These are phyloP conservation scores for Pestalotiopsis sp. DNA, from an alignment of 2,329 filamentous ascomycete genomes.

Conservation along the genomic window DNA sequence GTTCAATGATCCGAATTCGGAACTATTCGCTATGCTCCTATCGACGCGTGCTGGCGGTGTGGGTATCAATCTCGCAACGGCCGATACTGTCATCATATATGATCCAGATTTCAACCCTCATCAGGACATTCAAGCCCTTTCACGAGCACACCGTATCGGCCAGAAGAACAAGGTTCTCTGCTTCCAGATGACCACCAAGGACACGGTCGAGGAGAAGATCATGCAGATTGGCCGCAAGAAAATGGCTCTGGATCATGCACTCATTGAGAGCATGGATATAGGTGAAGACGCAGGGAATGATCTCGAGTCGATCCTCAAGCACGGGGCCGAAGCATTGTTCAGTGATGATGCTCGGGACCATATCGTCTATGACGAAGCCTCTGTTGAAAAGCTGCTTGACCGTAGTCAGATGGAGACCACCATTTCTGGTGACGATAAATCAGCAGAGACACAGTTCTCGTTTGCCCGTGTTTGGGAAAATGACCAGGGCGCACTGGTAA, in stretches of 20 bases:
- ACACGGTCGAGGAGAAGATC: conserved; percentile 91
- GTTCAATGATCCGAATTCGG: conserved; percentile 84
- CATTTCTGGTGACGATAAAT: conserved; percentile 61
- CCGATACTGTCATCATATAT: conserved; percentile 96
- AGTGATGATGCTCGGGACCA: conserved; percentile 71
- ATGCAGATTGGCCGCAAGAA: conserved; percentile 95
- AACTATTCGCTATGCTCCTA: conserved; percentile 85
- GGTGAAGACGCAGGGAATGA: conserved; percentile 81
- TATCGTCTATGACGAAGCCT: conserved; percentile 79
- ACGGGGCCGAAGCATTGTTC: conserved; percentile 87
- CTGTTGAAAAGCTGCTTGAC: conserved; percentile 90
- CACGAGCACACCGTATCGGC: conserved; percentile 92
- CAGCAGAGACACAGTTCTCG: conserved; percentile 80
- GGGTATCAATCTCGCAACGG: conserved; percentile 95
- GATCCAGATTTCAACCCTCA: conserved; percentile 98
- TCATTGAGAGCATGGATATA: conserved; percentile 89
- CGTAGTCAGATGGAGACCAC: conserved; percentile 79
- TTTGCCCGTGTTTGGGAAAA: conserved; percentile 93
- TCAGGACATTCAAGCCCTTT: conserved; percentile 94
- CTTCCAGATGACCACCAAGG: conserved; percentile 90
- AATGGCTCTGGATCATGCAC: conserved; percentile 90
- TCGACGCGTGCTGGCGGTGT: conserved; percentile 95
- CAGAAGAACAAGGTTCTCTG: conserved; percentile 96
- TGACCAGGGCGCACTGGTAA: conserved; percentile 69
- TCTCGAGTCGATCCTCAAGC: conserved; percentile 82